Percentiles rank a stretch among this genome's conserved stretches.
Conservation (phyloP, 2,329 filamentous ascomycete species). For the Colletotrichum camelliae region DNA sequence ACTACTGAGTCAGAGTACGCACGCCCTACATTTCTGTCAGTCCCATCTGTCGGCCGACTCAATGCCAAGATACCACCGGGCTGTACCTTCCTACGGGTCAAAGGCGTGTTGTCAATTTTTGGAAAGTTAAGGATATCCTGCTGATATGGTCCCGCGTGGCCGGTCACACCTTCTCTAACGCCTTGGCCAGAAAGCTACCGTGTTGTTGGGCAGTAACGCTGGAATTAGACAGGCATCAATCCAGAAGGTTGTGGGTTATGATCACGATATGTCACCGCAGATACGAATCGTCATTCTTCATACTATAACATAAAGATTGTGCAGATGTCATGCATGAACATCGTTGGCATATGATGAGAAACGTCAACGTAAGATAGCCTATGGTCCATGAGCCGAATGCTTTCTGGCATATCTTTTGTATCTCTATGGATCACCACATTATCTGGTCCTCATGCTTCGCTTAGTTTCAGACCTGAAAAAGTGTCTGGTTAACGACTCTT, state of each 20-base stretch:
- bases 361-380: neutral
- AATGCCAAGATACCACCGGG: neutral
- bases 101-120: neutral
- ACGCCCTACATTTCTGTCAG: neutral
- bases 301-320: neutral
- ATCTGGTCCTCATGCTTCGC: neutral
- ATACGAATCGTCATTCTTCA: neutral
- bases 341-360: neutral
- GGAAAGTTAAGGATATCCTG: neutral
- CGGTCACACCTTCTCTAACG: neutral
- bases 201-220: neutral
- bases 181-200: neutral
- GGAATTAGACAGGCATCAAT: neutral
- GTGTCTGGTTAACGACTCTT: neutral
- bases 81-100: neutral
- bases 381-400: neutral
- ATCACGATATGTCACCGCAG: neutral
- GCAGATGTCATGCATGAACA: neutral
- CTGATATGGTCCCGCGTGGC: neutral
- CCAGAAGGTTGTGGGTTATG: neutral
- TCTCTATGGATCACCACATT: neutral
- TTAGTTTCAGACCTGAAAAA: slow-evolving; percentile 3
- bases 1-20: neutral
- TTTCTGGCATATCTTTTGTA: neutral
- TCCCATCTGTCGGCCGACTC: neutral